Percentiles rank a stretch among this genome's conserved stretches.
Conservation (phyloP, 768 basidiomycete species). For the Exidia glandulosa region DNA sequence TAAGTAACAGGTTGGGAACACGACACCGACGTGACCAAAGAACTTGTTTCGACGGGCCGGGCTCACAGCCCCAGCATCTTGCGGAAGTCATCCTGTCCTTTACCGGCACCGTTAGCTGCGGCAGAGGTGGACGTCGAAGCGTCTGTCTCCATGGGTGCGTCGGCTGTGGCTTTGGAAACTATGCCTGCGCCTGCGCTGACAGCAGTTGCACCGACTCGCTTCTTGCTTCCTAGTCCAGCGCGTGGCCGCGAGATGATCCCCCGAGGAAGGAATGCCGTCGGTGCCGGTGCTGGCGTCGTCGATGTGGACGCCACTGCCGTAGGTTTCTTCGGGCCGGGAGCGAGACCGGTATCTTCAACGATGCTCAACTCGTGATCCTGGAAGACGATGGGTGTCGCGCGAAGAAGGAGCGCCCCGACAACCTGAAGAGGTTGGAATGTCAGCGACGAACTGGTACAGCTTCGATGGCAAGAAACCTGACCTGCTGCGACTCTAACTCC, state of each 20-base stretch:
- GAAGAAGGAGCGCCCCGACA: constrained; percentile 67
- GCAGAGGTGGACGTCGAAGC: neutral
- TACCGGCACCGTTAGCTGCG: constrained; percentile 23
- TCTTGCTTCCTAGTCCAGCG: constrained; percentile 51
- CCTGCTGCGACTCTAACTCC: constrained; percentile 25
- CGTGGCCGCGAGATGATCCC: constrained; percentile 53
- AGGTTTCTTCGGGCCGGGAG: neutral
- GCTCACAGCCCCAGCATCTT: constrained; percentile 46
- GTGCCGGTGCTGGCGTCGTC: constrained; percentile 17
- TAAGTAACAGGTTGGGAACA: neutral
- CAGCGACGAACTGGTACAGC: neutral
- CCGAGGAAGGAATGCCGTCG: constrained; percentile 57
- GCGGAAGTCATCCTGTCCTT: constrained; percentile 77
- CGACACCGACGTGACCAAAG: neutral
- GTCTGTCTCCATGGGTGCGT: too few species aligned
- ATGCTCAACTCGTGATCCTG: constrained; percentile 50
- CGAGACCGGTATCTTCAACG: constrained; percentile 34
- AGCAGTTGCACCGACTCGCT: constrained; percentile 28
- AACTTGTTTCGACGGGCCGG: neutral
- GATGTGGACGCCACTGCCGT: neutral
- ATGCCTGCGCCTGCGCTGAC: constrained; percentile 8
- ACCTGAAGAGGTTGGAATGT: constrained; percentile 43
- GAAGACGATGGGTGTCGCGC: constrained; percentile 61
- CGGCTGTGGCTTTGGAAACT: neutral
- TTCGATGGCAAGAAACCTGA: constrained; percentile 19